Evolutionary conservation across 495 filamentous ascomycete species (phyloP).

Genomic region (Xylaria bambusicola): DNA sequence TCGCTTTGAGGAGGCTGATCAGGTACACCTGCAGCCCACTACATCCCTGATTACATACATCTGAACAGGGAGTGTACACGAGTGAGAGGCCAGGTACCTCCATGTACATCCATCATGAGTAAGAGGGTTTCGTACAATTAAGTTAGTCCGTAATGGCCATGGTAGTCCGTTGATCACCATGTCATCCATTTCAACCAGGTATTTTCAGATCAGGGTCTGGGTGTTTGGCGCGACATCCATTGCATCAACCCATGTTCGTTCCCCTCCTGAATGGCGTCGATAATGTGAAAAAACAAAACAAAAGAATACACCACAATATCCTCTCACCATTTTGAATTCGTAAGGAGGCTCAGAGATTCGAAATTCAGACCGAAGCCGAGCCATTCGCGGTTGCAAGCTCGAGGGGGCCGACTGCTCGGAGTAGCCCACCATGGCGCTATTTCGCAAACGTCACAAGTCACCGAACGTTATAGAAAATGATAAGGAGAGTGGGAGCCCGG

Average conservation of each 20-base stretch:
- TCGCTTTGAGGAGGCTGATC: background rate
- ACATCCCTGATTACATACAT: too few species aligned
- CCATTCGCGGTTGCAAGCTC: background rate
- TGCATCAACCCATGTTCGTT: slow-evolving; percentile 2
- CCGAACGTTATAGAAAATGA: slow-evolving; percentile 22
- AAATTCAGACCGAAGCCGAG: too few species aligned
- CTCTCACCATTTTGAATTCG: too few species aligned
- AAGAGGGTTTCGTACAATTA: slow-evolving; percentile 12
- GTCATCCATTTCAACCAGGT: background rate
- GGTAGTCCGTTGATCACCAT: background rate
- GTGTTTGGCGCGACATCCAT: background rate
- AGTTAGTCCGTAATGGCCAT: background rate
- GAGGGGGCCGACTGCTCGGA: background rate
- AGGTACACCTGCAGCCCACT: too few species aligned
- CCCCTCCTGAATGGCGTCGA: background rate
- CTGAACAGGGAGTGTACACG: too few species aligned
- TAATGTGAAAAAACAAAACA: background rate
- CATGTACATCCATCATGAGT: background rate
- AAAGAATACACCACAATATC: too few species aligned
- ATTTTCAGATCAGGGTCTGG: slow-evolving; percentile 5
- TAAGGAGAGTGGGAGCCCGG: slow-evolving; percentile 17
- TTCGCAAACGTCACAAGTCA: slow-evolving; percentile 2
- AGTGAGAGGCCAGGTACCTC: background rate
- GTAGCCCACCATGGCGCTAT: slow-evolving; percentile 4
- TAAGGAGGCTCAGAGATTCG: too few species aligned